These are phyloP conservation scores for Lactarius evosmus DNA, from an alignment of 768 basidiomycete species.

Conservation along the genomic window DNA sequence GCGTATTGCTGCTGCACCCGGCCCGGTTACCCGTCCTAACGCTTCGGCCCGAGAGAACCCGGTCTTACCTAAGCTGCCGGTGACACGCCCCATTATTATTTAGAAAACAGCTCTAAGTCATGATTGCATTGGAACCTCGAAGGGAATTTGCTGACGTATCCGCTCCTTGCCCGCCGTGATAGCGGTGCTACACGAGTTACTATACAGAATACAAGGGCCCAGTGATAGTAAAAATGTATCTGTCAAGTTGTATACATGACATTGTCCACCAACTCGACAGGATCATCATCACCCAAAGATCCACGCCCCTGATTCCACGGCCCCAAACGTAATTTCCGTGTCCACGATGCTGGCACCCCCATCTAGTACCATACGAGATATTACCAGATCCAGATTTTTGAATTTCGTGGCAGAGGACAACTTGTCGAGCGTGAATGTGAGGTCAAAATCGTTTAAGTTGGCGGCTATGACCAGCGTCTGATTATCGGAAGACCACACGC, in stretches of 20 bases:
- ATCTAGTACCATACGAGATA: neutral
- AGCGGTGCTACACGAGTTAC: neutral
- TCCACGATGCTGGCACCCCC: slow-evolving; percentile 1
- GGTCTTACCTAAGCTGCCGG: no score
- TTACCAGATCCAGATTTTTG: neutral
- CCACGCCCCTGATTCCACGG: slow-evolving; percentile 14
- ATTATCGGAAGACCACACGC: slow-evolving; percentile 18
- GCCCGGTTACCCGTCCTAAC: no score
- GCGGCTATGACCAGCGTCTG: slow-evolving; percentile 14
- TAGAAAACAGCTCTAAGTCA: no score
- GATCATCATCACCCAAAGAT: slow-evolving; percentile 12
- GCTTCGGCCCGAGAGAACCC: no score
- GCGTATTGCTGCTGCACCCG: no score
- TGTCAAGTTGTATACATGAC: neutral
- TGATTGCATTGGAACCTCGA: no score
- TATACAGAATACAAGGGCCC: neutral
- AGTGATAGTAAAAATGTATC: neutral
- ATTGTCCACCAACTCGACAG: neutral
- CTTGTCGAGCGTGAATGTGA: neutral
- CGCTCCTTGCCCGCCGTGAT: no score
- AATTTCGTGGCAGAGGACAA: neutral
- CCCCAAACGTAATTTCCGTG: neutral
- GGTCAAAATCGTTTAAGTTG: slow-evolving; percentile 18
- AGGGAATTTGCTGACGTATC: no score
- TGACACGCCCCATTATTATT: no score